These are phyloP conservation scores for Selaginella tamariscina DNA, from an alignment of 75 land plant species.

Conservation along the genomic window DNA sequence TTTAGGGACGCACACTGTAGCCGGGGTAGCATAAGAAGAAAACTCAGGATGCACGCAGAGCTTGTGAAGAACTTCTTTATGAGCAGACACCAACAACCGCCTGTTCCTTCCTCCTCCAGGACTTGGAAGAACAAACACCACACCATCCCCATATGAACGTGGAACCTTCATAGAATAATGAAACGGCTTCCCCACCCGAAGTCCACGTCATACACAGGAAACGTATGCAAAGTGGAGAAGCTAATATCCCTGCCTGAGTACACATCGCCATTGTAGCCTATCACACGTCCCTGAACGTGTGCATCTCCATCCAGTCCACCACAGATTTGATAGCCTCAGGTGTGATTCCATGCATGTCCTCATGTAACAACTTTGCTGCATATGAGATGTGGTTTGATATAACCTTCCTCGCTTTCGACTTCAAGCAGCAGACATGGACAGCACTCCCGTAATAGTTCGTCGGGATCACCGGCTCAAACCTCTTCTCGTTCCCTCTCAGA, in stretches of 20 bases:
- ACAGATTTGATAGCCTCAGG: not conserved
- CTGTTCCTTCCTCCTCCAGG: not conserved
- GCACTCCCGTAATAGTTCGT: not conserved
- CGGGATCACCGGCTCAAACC: not conserved
- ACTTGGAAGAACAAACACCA: not conserved
- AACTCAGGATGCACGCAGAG: too few relatives aligned
- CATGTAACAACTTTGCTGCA: conserved; percentile 5
- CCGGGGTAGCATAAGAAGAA: too few relatives aligned
- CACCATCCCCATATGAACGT: not conserved
- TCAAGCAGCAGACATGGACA: not conserved
- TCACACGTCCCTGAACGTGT: too few relatives aligned
- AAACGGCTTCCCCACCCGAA: not conserved
- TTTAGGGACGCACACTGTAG: too few relatives aligned
- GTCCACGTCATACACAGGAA: not conserved
- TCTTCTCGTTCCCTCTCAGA: not conserved
- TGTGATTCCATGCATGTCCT: not conserved
- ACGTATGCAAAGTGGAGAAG: too few relatives aligned
- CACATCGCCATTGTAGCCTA: too few relatives aligned
- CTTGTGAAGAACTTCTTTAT: too few relatives aligned
- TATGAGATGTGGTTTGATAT: not conserved
- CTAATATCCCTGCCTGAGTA: too few relatives aligned
- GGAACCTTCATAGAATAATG: not conserved
- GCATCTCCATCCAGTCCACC: conserved; percentile 3
- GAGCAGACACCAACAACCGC: too few relatives aligned
- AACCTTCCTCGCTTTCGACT: not conserved